A percentile compares a stretch with the other conserved stretches of the same genome.
These are phyloP conservation scores for Globisporangium spiculum DNA, from an alignment of 352 stramenopile genomes.

Conservation along the genomic window DNA sequence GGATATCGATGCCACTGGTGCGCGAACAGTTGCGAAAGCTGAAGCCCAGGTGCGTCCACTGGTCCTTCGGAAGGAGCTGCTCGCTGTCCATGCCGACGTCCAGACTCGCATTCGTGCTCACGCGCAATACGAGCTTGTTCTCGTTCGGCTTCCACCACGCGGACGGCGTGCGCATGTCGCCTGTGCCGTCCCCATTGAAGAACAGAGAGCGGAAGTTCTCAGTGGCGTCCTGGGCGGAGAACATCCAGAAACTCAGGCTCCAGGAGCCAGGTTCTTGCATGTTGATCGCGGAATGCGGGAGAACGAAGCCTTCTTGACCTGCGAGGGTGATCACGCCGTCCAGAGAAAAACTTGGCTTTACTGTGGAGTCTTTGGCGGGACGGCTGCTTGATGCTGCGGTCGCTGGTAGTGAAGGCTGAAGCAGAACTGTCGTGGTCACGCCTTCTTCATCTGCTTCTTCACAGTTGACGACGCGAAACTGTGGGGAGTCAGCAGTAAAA, in stretches of 20 bases:
- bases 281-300: slow-evolving; percentile 38
- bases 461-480: slow-evolving; percentile 17
- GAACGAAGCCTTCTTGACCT: slow-evolving; percentile 39
- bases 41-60: slow-evolving; percentile 74
- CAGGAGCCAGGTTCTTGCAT: slow-evolving; percentile 44
- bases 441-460: not conserved
- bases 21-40: slow-evolving; percentile 61
- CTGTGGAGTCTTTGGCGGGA: not conserved
- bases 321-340: slow-evolving; percentile 50
- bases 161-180: slow-evolving; percentile 72
- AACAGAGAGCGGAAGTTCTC: slow-evolving; percentile 67
- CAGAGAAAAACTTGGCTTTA: slow-evolving; percentile 31
- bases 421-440: not conserved
- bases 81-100: slow-evolving; percentile 62
- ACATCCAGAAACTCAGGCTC: slow-evolving; percentile 70
- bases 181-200: slow-evolving; percentile 72
- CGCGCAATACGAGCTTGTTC: slow-evolving; percentile 56
- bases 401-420: slow-evolving; percentile 4
- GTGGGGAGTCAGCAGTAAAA: slow-evolving; percentile 15
- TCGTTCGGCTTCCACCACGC: slow-evolving; percentile 78
- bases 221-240: slow-evolving; percentile 51
- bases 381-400: not conserved
- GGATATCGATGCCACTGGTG: not conserved
- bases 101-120: slow-evolving; percentile 49
- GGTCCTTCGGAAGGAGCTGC: slow-evolving; percentile 36